phyloP scores from a whole-genome alignment of 2,329 filamentous ascomycete genomes.

The Paracorniculantispora psalliotae region DNA sequence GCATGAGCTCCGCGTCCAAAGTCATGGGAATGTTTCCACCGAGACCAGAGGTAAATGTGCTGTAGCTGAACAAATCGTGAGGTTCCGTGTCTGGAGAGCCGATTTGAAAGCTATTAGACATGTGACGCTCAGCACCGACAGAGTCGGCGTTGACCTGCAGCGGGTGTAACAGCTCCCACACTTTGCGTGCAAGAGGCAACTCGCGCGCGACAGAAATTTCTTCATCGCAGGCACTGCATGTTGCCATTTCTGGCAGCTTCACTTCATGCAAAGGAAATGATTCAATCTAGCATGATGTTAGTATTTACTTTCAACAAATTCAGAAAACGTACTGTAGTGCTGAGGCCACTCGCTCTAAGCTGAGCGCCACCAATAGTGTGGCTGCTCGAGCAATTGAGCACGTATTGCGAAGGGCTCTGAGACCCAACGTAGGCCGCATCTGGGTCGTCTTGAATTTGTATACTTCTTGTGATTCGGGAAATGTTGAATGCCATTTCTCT shows the following conservation, averaged over 20 bases:
- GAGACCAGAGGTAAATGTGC: not conserved
- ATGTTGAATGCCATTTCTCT: constrained; percentile 31
- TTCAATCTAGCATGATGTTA: not conserved
- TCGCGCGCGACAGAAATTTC: constrained; percentile 32
- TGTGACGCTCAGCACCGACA: constrained; percentile 33
- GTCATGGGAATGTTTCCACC: not conserved
- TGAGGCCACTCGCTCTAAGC: constrained; percentile 23
- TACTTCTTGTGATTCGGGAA: constrained; percentile 30
- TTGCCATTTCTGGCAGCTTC: constrained; percentile 7
- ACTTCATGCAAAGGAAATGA: not conserved
- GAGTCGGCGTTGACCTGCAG: constrained; percentile 33
- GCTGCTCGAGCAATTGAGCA: constrained; percentile 31
- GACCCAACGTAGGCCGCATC: constrained; percentile 20
- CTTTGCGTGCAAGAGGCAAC: constrained; percentile 28
- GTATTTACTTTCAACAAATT: not conserved
- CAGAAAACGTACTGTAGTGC: constrained; percentile 20
- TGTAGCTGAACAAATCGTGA: not conserved
- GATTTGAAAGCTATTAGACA: constrained; percentile 31
- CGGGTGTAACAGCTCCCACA: constrained; percentile 32
- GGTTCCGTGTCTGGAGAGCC: constrained; percentile 19
- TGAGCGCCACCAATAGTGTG: constrained; percentile 33
- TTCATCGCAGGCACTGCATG: constrained; percentile 30
- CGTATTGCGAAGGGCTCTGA: constrained; percentile 29
- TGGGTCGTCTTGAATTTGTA: constrained; percentile 32
- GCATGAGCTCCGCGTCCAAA: not conserved